Evolutionary conservation across 306 rosid genomes (phyloP).

Genomic region (Benincasa hispida): DNA sequence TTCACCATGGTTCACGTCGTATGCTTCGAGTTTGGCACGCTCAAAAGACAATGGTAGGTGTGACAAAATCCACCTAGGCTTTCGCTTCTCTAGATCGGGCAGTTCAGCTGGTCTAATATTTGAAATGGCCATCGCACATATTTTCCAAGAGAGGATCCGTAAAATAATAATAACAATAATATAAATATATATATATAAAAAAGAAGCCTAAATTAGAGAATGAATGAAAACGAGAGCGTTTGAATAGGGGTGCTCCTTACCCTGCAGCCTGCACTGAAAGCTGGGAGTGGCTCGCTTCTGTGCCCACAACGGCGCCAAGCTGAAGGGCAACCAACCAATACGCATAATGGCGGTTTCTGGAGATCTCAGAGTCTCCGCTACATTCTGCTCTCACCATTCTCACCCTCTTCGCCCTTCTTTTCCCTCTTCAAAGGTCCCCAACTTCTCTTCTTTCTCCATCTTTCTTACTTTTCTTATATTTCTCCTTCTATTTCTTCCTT

Average conservation of each 20-base stretch:
- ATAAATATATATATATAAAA: no score
- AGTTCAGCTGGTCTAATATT: no score
- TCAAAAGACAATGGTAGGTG: no score
- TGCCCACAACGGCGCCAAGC: neutral
- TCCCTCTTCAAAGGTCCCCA: slow-evolving; percentile 48
- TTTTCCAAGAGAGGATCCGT: no score
- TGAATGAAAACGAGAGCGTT: neutral
- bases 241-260: neutral
- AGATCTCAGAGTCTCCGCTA: slow-evolving; percentile 59
- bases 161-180: no score
- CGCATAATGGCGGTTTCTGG: slow-evolving; percentile 53
- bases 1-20: no score
- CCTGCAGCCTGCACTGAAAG: neutral
- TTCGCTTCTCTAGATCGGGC: no score
- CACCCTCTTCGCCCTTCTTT: slow-evolving; percentile 31
- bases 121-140: no score
- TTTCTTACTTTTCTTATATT: neutral
- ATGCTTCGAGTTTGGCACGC: no score
- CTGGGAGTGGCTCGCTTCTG: neutral
- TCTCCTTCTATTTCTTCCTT: neutral
- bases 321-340: neutral
- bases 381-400: slow-evolving; percentile 46
- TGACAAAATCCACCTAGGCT: no score
- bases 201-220: neutral
- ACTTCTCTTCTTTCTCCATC: neutral